Base-by-base conservation (phyloP, 805 yeast species). In the Saccharomyces kudriavzevii region DNA sequence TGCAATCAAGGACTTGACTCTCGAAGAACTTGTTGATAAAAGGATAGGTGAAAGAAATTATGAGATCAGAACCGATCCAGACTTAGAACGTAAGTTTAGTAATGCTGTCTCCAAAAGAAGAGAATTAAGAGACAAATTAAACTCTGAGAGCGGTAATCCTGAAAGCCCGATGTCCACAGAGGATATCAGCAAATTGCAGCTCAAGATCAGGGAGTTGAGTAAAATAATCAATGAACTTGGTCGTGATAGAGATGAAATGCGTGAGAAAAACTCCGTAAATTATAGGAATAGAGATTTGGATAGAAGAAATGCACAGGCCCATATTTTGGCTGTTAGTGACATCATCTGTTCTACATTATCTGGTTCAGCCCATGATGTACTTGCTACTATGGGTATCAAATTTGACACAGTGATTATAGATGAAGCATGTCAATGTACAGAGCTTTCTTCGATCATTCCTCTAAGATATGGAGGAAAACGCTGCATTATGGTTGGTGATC, bases 401-500 rank as follows among this genome's bases (percentile, higher is more conserved):
- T 92, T 94, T 66, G 96, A 87, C 49, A 89, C 96, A 3, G 97
- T 94, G 1, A 84, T 92, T 50, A 85, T 92, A 56, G 99, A 92
- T 73, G 99, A 92, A 69, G 99, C 99, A 1, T 95, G 97, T 60
- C 99, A 92, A 70, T 87, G 96, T 81, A 91, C 94, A 43, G 99
- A 92, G 66, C 67, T 92, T 35, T 89, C 97, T 6, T 87, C 96
- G 0, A 79, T 94, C 26, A 92, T 92, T 61, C 99, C 99, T 0
- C 74, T 94, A 58, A 76, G 96, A 63, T 94, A 91, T 67, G 98
- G 98, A 1, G 87, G 95, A 62, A 83, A 78, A 55, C 82, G 83
- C 52, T 92, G 98, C 72, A 85, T 94, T 49, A 87, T 94, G 96
- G 99, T 94, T 48, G 99, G 99, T 68, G 99, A 94, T 73, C 98